A percentile compares a stretch with the other conserved stretches of the same genome.
These are phyloP conservation scores for Lepiota subincarnata DNA, from an alignment of 768 basidiomycete species.

Conservation along the genomic window DNA sequence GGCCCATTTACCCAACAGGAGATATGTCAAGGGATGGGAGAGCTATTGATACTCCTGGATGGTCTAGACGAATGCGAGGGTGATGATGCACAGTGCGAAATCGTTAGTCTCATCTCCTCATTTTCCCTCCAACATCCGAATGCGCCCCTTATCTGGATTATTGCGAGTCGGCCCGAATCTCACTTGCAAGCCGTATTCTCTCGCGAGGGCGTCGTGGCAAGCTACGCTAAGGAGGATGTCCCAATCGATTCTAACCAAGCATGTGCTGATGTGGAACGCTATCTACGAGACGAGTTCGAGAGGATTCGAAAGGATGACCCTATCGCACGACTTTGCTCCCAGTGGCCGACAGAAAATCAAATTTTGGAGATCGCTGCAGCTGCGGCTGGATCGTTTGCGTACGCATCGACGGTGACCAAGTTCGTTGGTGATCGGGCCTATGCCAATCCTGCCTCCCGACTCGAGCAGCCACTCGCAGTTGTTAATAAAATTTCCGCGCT, in stretches of 20 bases:
- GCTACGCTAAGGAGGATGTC: not conserved
- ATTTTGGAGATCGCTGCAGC: constrained; percentile 15
- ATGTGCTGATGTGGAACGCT: constrained; percentile 16
- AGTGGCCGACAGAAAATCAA: constrained; percentile 16
- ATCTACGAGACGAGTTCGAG: constrained; percentile 13
- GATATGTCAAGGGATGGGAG: not conserved
- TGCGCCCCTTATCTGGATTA: constrained; percentile 20
- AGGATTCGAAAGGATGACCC: constrained; percentile 9
- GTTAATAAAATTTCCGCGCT: not conserved
- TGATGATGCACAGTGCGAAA: constrained; percentile 7
- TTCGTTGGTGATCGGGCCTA: constrained; percentile 15
- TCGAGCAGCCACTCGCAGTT: not conserved
- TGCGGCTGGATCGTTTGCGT: constrained; percentile 24
- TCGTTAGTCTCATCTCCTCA: constrained; percentile 13
- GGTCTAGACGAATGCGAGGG: constrained; percentile 24
- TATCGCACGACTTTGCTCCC: not conserved
- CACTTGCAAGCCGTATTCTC: constrained; percentile 15
- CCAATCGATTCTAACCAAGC: constrained; percentile 11
- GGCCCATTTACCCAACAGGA: constrained; percentile 6
- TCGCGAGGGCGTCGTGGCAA: not conserved
- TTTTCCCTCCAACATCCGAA: not conserved
- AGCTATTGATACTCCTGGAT: constrained; percentile 18
- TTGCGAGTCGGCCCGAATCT: constrained; percentile 23
- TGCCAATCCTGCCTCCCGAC: not conserved
- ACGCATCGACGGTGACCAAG: constrained; percentile 18